Conservation (phyloP, 176 grass and related monocot genomes). For the Metroxylon sagu region DNA sequence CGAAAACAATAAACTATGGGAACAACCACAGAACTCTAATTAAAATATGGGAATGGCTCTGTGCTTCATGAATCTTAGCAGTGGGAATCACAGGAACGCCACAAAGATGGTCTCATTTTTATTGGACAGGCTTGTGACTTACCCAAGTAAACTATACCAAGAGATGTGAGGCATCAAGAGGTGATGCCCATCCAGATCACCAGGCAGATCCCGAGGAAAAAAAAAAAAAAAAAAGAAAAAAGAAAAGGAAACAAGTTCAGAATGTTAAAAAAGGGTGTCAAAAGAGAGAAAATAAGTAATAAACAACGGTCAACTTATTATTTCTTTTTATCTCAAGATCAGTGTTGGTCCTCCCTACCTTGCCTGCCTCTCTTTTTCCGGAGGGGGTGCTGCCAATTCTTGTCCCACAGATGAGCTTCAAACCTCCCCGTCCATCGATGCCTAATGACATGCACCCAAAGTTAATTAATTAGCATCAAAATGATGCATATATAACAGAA, state of each 20-base stretch:
- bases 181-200: constrained; percentile 45
- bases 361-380: constrained; percentile 96
- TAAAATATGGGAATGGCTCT: too few relatives aligned
- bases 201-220: constrained; percentile 3
- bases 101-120: constrained; percentile 13
- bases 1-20: too few relatives aligned
- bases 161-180: constrained; percentile 27
- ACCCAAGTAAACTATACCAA: constrained; percentile 48
- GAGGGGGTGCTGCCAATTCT: constrained; percentile 59
- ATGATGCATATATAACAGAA: too few relatives aligned
- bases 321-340: constrained; percentile 5
- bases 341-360: constrained; percentile 33
- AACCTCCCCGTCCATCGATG: constrained; percentile 96
- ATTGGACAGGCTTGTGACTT: constrained; percentile 18
- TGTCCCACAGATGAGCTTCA: constrained; percentile 97
- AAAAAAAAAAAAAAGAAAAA: background rate
- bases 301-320: background rate
- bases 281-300: too few relatives aligned
- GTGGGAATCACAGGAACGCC: too few relatives aligned
- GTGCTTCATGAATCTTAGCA: too few relatives aligned
- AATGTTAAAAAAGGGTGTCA: too few relatives aligned
- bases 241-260: background rate
- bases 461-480: too few relatives aligned
- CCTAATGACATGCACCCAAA: constrained; percentile 36
- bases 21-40: too few relatives aligned